Evolutionary conservation across 2,329 filamentous ascomycete species (phyloP), one percentile per base, ranked within the genome.

Genomic region (Fusarium subtropicale): DNA sequence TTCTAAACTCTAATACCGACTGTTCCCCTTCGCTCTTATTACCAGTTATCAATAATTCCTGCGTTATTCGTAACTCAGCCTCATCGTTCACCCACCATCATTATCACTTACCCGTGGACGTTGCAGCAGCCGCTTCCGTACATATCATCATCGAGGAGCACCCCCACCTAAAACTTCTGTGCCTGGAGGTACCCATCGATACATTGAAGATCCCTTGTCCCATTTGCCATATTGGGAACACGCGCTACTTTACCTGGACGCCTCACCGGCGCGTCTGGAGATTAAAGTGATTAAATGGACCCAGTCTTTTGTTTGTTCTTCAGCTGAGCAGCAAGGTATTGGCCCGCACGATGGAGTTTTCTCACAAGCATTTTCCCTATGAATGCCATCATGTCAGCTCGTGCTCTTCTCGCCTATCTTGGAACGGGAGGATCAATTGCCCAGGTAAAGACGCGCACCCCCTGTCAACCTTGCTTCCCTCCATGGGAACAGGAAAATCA

Each of bases 381-480:
- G 60, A 56, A 64, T 60, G 45, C 50, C 48, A 63, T 57, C 46
- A 39, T 41, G 24, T 58, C 56, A 59, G 66, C 48, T 61, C 60
- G 59, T 66, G 54, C 66, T 66, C 60, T 51, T 56, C 71, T 74
- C 72, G 72, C 72, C 65, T 68, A 74, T 74, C 72, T 74, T 59
- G 60, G 62, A 34, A 48, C 72, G 72, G 72, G 72, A 74, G 66
- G 72, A 74, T 75, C 71, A 72, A 55, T 54, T 48, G 50, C 52
- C 60, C 61, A 64, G 69, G 59, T 59, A 52, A 69, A 60, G 60
- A 67, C 64, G 45, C 66, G 56, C 66, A 66, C 13, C 52, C 70
- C 72, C 59, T 64, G 54, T 60, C 48, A 56, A 63, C 47, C 44
- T 64, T 71, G 59, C 38, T 34, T 57, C 39, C 57, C 55, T 53